Percentiles rank a stretch among this genome's conserved stretches.
phyloP scores from a whole-genome alignment of 2,329 filamentous ascomycete species.

The Septoria linicola region DNA sequence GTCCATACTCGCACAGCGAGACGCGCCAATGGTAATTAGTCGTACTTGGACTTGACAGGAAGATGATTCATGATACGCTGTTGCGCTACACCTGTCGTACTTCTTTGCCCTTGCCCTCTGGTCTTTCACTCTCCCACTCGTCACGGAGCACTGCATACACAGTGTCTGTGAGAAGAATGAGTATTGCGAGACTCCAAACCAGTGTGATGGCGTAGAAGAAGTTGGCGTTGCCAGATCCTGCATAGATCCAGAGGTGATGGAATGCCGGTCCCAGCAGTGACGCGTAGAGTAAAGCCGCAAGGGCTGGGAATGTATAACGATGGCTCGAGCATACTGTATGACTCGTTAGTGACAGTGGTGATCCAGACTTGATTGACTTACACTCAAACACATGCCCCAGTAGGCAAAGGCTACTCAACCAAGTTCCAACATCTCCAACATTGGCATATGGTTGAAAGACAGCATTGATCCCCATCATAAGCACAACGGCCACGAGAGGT shows the following conservation, averaged over 20 bases:
- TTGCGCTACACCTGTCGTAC: constrained; percentile 65
- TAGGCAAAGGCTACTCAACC: constrained; percentile 76
- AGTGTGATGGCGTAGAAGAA: constrained; percentile 99
- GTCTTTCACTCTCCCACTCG: constrained; percentile 89
- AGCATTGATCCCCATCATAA: constrained; percentile 84
- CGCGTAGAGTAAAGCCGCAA: constrained; percentile 80
- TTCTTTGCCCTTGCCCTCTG: constrained; percentile 85
- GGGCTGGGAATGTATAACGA: constrained; percentile 84
- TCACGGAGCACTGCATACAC: constrained; percentile 87
- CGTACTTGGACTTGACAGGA: no score
- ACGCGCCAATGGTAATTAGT: no score
- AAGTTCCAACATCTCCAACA: constrained; percentile 84
- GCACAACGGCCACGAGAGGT: constrained; percentile 78
- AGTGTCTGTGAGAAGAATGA: constrained; percentile 80
- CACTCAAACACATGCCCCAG: constrained; percentile 88
- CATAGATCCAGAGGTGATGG: constrained; percentile 97
- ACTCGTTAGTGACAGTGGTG: constrained; percentile 7
- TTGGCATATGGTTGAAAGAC: constrained; percentile 98
- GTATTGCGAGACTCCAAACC: constrained; percentile 93
- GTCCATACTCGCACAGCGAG: no score
- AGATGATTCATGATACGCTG: background rate
- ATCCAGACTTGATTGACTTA: constrained; percentile 44
- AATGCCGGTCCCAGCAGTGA: constrained; percentile 89
- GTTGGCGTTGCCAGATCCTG: constrained; percentile 95
- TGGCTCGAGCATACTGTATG: constrained; percentile 61